Conservation (phyloP, 306 rosid genomes). For the apple (Malus domestica) region ASM211411v1 NC_041797.1:13063501-13064000, state of each 20-base stretch:
- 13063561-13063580: neutral
- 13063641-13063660: neutral
- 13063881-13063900: slow-evolving; percentile 65
- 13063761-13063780: neutral
- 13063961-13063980: slow-evolving; percentile 70
- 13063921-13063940: slow-evolving; percentile 83
- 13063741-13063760: neutral
- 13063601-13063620: neutral
- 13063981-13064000: slow-evolving; percentile 70
- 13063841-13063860: slow-evolving; percentile 34
- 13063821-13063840: neutral
- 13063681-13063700: neutral
- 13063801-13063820: neutral
- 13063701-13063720: neutral
- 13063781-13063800: neutral
- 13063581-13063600: neutral
- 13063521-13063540: neutral
- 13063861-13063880: slow-evolving; percentile 57
- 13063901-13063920: slow-evolving; percentile 62
- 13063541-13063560: neutral
- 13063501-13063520: neutral
- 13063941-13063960: slow-evolving; percentile 73
- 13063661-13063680: neutral
- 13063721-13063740: neutral
- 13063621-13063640: neutral